phyloP scores from a whole-genome alignment of 176 grass and related monocot genomes.

The Lolium perenne region DNA sequence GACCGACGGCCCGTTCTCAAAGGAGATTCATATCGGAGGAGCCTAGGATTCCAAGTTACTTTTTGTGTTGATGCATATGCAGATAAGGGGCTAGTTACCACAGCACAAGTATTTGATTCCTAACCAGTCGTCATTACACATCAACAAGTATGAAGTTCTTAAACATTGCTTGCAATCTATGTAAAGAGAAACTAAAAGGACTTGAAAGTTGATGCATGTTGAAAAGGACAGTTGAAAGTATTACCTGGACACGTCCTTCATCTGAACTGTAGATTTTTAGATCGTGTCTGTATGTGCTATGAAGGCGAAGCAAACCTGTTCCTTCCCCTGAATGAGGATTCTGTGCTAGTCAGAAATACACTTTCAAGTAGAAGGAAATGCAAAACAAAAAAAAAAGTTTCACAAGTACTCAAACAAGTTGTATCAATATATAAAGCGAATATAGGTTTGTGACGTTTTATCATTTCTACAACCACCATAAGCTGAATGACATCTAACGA shows the following conservation, averaged over 20 bases:
- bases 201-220: background rate
- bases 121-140: no score
- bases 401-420: background rate
- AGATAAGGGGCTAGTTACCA: no score
- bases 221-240: conserved; percentile 1
- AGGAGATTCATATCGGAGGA: no score
- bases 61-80: background rate
- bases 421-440: background rate
- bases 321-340: conserved; percentile 78
- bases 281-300: conserved; percentile 99
- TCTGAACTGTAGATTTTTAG: conserved; percentile 99
- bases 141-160: background rate
- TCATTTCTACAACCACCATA: conserved; percentile 1
- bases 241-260: conserved; percentile 97
- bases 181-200: conserved; percentile 12
- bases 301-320: conserved; percentile 97
- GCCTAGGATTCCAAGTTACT: no score
- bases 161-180: background rate
- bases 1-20: no score
- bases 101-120: no score
- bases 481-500: background rate
- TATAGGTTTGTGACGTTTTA: background rate
- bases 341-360: conserved; percentile 11
- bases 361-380: conserved; percentile 14
- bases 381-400: conserved; percentile 20